Percentiles rank a stretch among this genome's conserved stretches.
phyloP scores from a whole-genome alignment of 805 yeast genomes.

The Sporopachydermia quercuum region DNA sequence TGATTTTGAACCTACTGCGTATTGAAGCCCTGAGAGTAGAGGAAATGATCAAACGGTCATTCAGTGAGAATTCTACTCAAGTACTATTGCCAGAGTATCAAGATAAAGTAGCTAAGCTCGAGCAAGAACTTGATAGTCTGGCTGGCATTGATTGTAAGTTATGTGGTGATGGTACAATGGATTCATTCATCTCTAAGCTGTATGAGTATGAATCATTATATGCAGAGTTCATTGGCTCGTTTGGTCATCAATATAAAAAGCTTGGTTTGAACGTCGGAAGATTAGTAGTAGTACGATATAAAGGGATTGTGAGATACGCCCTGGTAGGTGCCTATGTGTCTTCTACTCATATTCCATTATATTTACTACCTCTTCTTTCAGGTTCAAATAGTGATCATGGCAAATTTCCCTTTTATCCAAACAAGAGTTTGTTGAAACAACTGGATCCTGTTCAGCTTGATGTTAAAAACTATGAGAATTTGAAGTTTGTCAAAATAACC shows the following conservation, averaged over 20 bases:
- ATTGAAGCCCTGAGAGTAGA: constrained; percentile 94
- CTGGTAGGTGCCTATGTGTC: neutral
- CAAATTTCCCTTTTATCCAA: neutral
- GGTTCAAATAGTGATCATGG: neutral
- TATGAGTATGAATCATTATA: neutral
- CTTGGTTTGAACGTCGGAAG: neutral
- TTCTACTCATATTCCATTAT: no score
- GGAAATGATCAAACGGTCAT: constrained; percentile 94
- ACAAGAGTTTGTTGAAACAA: neutral
- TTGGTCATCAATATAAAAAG: neutral
- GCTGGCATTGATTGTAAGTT: neutral
- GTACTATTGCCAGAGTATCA: constrained; percentile 78
- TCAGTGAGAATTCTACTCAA: constrained; percentile 82
- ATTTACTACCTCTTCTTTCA: neutral
- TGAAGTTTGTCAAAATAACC: neutral
- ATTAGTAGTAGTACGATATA: neutral
- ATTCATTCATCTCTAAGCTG: neutral
- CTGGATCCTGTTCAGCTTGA: neutral
- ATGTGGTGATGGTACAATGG: neutral
- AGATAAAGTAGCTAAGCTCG: constrained; percentile 34
- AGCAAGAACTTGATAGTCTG: constrained; percentile 22
- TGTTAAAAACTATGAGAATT: neutral
- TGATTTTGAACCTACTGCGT: constrained; percentile 82
- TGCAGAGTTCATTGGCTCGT: neutral
- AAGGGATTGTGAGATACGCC: neutral